These are phyloP conservation scores for Amanita exitialis DNA, from an alignment of 768 basidiomycete genomes.

Conservation along the genomic window DNA sequence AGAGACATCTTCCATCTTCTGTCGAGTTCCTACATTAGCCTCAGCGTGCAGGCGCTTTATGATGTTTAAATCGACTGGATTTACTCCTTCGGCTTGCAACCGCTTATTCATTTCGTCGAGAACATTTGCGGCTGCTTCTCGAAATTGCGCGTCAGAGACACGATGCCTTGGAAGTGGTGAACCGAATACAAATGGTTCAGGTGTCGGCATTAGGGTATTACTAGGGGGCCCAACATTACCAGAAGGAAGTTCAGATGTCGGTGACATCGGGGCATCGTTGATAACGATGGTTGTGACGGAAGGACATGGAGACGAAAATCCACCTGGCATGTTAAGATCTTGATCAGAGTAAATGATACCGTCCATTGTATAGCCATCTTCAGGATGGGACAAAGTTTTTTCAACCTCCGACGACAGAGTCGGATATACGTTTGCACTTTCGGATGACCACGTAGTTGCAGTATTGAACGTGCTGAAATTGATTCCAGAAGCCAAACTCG, in stretches of 20 bases:
- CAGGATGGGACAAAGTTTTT: neutral
- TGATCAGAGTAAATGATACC: slow-evolving; percentile 10
- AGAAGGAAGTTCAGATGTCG: slow-evolving; percentile 5
- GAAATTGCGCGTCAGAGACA: slow-evolving; percentile 59
- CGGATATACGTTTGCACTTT: slow-evolving; percentile 20
- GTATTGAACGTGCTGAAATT: slow-evolving; percentile 14
- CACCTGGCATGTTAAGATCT: slow-evolving; percentile 26
- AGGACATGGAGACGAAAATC: slow-evolving; percentile 8
- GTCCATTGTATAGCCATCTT: neutral
- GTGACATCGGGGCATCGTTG: neutral
- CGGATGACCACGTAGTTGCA: slow-evolving; percentile 27
- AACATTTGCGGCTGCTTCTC: slow-evolving; percentile 54
- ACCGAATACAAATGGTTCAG: slow-evolving; percentile 65
- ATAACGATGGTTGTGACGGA: neutral
- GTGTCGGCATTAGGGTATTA: slow-evolving; percentile 8
- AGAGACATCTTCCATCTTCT: slow-evolving; percentile 17
- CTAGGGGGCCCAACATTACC: slow-evolving; percentile 1
- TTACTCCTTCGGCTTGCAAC: slow-evolving; percentile 46
- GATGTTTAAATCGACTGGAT: slow-evolving; percentile 34
- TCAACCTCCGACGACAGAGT: slow-evolving; percentile 20
- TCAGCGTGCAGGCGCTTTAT: slow-evolving; percentile 31
- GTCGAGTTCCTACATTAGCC: slow-evolving; percentile 5
- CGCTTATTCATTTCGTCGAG: slow-evolving; percentile 79
- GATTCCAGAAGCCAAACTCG: slow-evolving; percentile 15
- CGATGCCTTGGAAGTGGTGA: slow-evolving; percentile 59